Percentiles rank a stretch among this genome's conserved stretches.
Evolutionary conservation across 805 yeast genomes (phyloP).

Genomic region (Saccharomycopsis oosterbeekiorum): DNA sequence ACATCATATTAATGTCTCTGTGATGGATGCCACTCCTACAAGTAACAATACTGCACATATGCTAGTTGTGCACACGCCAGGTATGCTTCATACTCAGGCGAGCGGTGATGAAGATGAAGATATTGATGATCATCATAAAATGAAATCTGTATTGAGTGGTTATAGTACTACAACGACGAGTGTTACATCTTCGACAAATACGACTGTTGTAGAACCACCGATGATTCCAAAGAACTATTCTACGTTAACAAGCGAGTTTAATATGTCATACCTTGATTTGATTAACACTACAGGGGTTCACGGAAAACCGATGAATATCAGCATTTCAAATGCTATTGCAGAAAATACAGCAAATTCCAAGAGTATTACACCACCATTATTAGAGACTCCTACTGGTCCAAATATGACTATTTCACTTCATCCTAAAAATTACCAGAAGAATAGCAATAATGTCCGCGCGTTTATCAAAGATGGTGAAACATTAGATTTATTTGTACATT

Average conservation of each 20-base stretch:
- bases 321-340: background rate
- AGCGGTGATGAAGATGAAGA: background rate
- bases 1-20: background rate
- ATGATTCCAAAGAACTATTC: slow-evolving; percentile 3
- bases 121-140: background rate
- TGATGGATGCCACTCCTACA: background rate
- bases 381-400: background rate
- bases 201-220: background rate
- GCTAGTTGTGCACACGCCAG: background rate
- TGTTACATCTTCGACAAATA: background rate
- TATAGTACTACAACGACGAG: background rate
- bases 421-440: background rate
- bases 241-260: background rate
- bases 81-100: background rate
- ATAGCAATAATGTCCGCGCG: background rate
- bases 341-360: background rate
- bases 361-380: background rate
- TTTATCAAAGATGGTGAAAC: slow-evolving; percentile 46
- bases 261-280: background rate
- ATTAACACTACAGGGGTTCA: background rate
- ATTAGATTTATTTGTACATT: slow-evolving; percentile 69
- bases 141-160: background rate
- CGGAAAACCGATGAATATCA: background rate
- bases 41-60: background rate
- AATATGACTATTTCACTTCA: background rate